Base-by-base conservation (phyloP, 495 filamentous ascomycete species). In the Aspergillus biplanus region DNA sequence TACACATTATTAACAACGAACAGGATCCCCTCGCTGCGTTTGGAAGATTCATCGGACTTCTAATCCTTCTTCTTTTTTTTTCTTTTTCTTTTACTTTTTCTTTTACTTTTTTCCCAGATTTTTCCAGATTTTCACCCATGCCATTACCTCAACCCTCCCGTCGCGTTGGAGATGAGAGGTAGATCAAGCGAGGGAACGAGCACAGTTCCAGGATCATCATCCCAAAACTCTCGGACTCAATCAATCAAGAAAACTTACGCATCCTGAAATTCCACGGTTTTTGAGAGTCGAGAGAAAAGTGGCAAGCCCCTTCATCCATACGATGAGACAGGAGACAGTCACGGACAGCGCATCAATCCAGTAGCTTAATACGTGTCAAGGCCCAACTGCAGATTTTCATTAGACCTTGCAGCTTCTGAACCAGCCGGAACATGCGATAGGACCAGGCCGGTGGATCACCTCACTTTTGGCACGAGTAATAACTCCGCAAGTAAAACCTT, bases 291-390 rank as follows among this genome's bases (percentile, higher is more conserved):
- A 34, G 21, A 48, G 42, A 33, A 62, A 58, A 62, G 53, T 67
- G 65, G 68, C 67, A 62, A 44, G 49, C 57, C 57, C 59, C 58
- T 50, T 53, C 33, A 56, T 15, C 50, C 33, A 60, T 63, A 52
- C 34, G 33, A 68, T 68, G 62, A 63, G 60, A 56, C 60, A 59
- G 50, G 55, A 59, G 64, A 44, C 58, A 33, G 69, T 65, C 69
- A 68, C 58, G 53, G 69, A 67, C 69, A 68, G 65, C 69, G 62
- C 69, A 71, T 68, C 65, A 49, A 57, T 54, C 61, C 7, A 50
- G 58, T 66, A 67, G 63, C 39, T 59, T 44, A 63, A 70, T 70
- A 70, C 68, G 68, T 70, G 68, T 70, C 68, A 67, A 58, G 57
- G 63, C 61, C 63, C 60, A 57, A 66, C 60, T 66, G 67, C 61